These are phyloP conservation scores for Phytopythium helicoides DNA, from an alignment of 352 stramenopile species.

Conservation along the genomic window DNA sequence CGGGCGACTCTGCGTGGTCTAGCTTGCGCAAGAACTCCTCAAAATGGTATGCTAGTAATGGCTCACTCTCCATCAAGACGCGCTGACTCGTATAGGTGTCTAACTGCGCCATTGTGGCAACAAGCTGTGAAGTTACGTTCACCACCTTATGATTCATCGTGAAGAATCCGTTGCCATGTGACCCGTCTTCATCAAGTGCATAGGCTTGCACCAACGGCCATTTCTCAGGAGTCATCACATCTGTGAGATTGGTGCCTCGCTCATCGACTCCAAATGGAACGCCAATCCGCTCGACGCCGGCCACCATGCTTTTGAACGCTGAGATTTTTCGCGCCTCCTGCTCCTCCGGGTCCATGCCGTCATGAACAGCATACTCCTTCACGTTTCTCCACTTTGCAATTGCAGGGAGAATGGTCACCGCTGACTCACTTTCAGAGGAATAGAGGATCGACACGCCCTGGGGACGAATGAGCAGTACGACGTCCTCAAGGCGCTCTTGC, in stretches of 20 bases:
- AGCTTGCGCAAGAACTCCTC: slow-evolving; percentile 66
- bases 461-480: slow-evolving; percentile 55
- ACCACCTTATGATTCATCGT: slow-evolving; percentile 72
- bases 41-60: slow-evolving; percentile 57
- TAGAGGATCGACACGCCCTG: slow-evolving; percentile 54
- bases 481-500: slow-evolving; percentile 63
- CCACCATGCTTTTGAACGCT: slow-evolving; percentile 66
- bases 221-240: slow-evolving; percentile 64
- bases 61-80: slow-evolving; percentile 47
- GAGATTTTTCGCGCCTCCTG: slow-evolving; percentile 67
- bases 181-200: slow-evolving; percentile 39
- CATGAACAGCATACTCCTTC: slow-evolving; percentile 59
- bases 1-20: slow-evolving; percentile 53
- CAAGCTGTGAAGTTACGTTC: slow-evolving; percentile 44
- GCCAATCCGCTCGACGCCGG: slow-evolving; percentile 37
- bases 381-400: slow-evolving; percentile 71
- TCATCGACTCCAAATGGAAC: slow-evolving; percentile 49
- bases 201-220: slow-evolving; percentile 78
- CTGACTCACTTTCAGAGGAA: slow-evolving; percentile 60
- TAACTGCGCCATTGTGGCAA: slow-evolving; percentile 34
- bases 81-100: slow-evolving; percentile 58
- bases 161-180: slow-evolving; percentile 55
- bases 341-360: slow-evolving; percentile 64
- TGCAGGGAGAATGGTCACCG: slow-evolving; percentile 54
- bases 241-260: slow-evolving; percentile 29